These are phyloP conservation scores for Fonsecaea nubica DNA, from an alignment of 2,329 filamentous ascomycete genomes.

Conservation along the genomic window DNA sequence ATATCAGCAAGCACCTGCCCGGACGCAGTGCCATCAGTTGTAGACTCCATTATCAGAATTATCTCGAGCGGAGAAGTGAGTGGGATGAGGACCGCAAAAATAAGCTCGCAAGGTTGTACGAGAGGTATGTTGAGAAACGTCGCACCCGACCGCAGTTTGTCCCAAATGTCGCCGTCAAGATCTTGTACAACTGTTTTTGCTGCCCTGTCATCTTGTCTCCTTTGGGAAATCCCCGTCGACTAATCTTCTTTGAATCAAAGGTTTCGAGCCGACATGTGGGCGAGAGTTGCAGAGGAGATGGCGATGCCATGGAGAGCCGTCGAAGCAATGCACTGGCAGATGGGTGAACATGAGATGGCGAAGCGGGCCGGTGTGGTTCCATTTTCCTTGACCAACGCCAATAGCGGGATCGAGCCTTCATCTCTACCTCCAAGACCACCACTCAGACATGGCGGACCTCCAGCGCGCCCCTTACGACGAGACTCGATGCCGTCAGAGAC, in stretches of 20 bases:
- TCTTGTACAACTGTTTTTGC: slow-evolving; percentile 16
- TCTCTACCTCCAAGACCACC: slow-evolving; percentile 27
- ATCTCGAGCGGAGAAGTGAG: slow-evolving; percentile 87
- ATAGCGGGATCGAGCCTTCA: slow-evolving; percentile 24
- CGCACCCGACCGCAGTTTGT: slow-evolving; percentile 30
- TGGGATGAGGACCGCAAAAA: slow-evolving; percentile 99
- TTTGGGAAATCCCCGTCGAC: slow-evolving; percentile 9
- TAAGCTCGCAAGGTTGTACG: slow-evolving; percentile 91
- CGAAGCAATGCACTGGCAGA: slow-evolving; percentile 97
- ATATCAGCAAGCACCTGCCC: slow-evolving; percentile 89
- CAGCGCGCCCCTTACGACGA: slow-evolving; percentile 47
- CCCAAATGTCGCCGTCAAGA: slow-evolving; percentile 1
- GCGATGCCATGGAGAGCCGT: slow-evolving; percentile 92
- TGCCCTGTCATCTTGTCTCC: slow-evolving; percentile 13
- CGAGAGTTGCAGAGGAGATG: slow-evolving; percentile 93
- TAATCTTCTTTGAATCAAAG: slow-evolving; percentile 55
- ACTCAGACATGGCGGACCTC: slow-evolving; percentile 27
- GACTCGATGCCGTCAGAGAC: slow-evolving; percentile 44
- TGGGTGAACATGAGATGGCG: slow-evolving; percentile 93
- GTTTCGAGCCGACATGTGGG: slow-evolving; percentile 98
- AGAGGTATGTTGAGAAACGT: slow-evolving; percentile 70
- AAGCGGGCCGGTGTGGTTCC: slow-evolving; percentile 86
- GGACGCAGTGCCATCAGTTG: slow-evolving; percentile 94
- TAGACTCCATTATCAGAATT: slow-evolving; percentile 95
- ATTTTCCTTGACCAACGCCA: slow-evolving; percentile 70